A percentile compares a stretch with the other conserved stretches of the same genome.
Evolutionary conservation across 805 yeast genomes (phyloP).

Genomic region (Zygoascus tannicola): DNA sequence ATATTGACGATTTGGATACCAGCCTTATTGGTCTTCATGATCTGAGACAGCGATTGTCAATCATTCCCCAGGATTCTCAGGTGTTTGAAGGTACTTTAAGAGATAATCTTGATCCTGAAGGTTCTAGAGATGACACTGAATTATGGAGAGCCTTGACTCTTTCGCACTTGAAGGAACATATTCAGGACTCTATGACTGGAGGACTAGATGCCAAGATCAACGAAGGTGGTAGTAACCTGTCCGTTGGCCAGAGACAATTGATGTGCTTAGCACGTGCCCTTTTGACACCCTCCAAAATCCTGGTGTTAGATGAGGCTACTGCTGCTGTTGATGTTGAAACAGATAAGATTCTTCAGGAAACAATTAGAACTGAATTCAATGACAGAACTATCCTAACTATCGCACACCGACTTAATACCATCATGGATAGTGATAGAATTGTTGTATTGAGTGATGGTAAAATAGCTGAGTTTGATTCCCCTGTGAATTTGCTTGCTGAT

Average conservation of each 20-base stretch:
- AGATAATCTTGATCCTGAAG: conserved; percentile 79
- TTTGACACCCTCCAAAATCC: conserved; percentile 61
- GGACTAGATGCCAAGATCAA: conserved; percentile 48
- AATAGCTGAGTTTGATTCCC: conserved; percentile 70
- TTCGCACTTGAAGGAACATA: conserved; percentile 65
- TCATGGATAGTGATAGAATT: conserved; percentile 74
- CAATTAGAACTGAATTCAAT: conserved; percentile 62
- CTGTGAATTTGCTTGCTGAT: conserved; percentile 52
- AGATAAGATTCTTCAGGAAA: conserved; percentile 68
- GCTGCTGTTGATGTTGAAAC: conserved; percentile 88
- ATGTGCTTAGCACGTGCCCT: conserved; percentile 78
- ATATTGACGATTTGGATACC: conserved; percentile 63
- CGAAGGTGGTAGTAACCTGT: conserved; percentile 80
- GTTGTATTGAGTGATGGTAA: conserved; percentile 66
- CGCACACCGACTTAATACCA: conserved; percentile 83
- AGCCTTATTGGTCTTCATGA: conserved; percentile 64
- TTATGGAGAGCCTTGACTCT: conserved; percentile 76
- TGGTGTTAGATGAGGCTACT: conserved; percentile 81
- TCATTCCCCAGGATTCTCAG: conserved; percentile 92
- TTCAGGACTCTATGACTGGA: conserved; percentile 39
- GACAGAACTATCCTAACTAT: conserved; percentile 78
- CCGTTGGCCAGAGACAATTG: conserved; percentile 83
- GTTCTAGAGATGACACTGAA: conserved; percentile 56
- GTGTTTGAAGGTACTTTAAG: conserved; percentile 80
- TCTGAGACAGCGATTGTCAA: conserved; percentile 65